These are phyloP conservation scores for Cyathus striatus DNA, from an alignment of 768 basidiomycete genomes.

Conservation along the genomic window DNA sequence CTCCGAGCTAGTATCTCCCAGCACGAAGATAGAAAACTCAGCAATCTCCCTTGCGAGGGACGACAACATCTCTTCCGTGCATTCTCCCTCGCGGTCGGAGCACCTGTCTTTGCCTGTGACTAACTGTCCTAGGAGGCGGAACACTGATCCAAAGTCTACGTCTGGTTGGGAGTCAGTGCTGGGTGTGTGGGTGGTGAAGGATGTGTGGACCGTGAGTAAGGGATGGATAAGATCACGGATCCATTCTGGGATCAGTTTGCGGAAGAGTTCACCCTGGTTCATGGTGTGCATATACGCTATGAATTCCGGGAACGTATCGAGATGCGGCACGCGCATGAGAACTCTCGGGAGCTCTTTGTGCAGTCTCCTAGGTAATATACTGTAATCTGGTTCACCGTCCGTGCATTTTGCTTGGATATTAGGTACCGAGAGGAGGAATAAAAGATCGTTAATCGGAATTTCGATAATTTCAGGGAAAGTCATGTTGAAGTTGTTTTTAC, in stretches of 20 bases:
- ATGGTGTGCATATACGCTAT: slow-evolving; percentile 32
- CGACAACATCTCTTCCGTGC: too few relatives aligned
- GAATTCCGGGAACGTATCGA: slow-evolving; percentile 27
- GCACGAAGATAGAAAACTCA: slow-evolving; percentile 9
- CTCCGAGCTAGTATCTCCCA: too few relatives aligned
- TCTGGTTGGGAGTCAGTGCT: too few relatives aligned
- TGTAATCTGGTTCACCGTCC: too few relatives aligned
- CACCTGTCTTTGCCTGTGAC: too few relatives aligned
- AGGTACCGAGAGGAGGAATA: slow-evolving; percentile 29
- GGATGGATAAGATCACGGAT: slow-evolving; percentile 31
- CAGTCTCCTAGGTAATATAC: slow-evolving; percentile 7
- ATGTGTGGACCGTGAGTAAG: slow-evolving; percentile 10
- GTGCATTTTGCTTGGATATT: too few relatives aligned
- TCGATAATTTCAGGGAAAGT: slow-evolving; percentile 18
- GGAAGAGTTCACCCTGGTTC: slow-evolving; percentile 31
- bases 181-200: too few relatives aligned
- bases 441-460: slow-evolving; percentile 31
- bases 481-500: not conserved
- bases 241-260: slow-evolving; percentile 30
- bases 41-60: slow-evolving; percentile 23
- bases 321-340: slow-evolving; percentile 23
- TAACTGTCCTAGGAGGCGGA: too few relatives aligned
- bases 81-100: too few relatives aligned
- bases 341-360: slow-evolving; percentile 29
- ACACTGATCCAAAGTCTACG: too few relatives aligned